Conservation (phyloP, 2,329 filamentous ascomycete genomes). For the Colletotrichum sp. region DNA sequence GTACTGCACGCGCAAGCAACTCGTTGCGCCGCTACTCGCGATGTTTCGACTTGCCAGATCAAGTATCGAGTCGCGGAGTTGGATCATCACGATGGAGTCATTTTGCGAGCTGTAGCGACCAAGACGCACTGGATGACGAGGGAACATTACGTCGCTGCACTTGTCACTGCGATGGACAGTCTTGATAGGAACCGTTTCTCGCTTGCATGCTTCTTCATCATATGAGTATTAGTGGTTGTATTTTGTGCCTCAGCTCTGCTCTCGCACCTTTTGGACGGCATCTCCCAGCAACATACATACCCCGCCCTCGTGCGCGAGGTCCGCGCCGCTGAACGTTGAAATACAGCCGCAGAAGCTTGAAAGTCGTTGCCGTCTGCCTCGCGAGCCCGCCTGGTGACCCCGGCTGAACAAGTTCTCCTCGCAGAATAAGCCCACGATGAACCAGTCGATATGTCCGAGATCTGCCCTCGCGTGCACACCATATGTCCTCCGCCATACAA, state of each 20-base stretch:
- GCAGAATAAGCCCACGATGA: background rate
- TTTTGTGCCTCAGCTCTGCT: slow-evolving; percentile 14
- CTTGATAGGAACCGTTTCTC: background rate
- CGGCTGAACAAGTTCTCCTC: background rate
- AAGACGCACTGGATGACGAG: background rate
- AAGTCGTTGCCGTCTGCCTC: background rate
- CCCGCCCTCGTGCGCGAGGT: background rate
- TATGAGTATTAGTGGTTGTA: slow-evolving; percentile 8
- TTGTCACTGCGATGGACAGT: background rate
- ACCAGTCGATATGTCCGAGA: background rate
- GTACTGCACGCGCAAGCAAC: slow-evolving; percentile 20
- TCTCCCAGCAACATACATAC: slow-evolving; percentile 15
- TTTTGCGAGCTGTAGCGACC: background rate
- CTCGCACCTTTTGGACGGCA: background rate
- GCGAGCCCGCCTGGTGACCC: background rate
- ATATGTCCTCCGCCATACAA: background rate
- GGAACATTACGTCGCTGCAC: background rate
- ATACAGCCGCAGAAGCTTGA: background rate
- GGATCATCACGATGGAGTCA: background rate
- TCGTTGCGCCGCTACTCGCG: background rate
- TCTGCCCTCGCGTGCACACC: background rate
- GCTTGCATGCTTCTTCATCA: background rate
- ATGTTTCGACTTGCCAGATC: background rate
- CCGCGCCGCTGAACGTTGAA: background rate
- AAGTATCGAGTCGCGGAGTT: background rate